A percentile compares a stretch with the other conserved stretches of the same genome.
Evolutionary conservation across 2,329 filamentous ascomycete species (phyloP).

Genomic region (Penicillium vulpinum): DNA sequence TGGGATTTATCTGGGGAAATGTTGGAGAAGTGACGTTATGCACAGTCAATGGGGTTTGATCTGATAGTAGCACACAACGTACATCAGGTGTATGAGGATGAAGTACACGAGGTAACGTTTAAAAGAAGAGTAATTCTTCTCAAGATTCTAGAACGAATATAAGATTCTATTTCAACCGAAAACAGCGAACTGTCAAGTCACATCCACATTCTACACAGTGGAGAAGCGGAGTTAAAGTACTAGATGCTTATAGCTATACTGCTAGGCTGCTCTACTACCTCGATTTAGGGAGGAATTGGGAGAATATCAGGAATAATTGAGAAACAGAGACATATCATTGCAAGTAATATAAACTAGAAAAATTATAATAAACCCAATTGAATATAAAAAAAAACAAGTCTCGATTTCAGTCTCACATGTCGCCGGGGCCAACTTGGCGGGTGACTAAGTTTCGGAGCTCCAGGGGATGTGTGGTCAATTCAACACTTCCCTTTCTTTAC

Average conservation of each 20-base stretch:
- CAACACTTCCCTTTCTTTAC: background rate
- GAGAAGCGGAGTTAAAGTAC: constrained; percentile 2
- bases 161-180: constrained; percentile 1
- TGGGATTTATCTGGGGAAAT: background rate
- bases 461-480: constrained; percentile 4
- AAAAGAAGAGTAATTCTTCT: background rate
- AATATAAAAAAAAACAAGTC: background rate
- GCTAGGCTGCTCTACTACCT: background rate
- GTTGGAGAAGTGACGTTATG: constrained; percentile 8
- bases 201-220: constrained; percentile 21
- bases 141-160: background rate
- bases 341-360: background rate
- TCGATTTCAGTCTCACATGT: background rate
- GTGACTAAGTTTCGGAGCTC: constrained; percentile 10
- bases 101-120: background rate
- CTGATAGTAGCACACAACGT: background rate
- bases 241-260: constrained; percentile 1
- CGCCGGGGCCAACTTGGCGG: constrained; percentile 1
- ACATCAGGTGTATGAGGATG: background rate
- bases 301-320: background rate
- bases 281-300: too few species aligned
- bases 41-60: background rate
- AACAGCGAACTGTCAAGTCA: constrained; percentile 13
- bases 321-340: background rate
- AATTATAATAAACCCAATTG: background rate